Evolutionary conservation across 106 monocot genomes (phyloP), one percentile per base, ranked within the genome.

Genomic region (Dendrobium officinale): DNA sequence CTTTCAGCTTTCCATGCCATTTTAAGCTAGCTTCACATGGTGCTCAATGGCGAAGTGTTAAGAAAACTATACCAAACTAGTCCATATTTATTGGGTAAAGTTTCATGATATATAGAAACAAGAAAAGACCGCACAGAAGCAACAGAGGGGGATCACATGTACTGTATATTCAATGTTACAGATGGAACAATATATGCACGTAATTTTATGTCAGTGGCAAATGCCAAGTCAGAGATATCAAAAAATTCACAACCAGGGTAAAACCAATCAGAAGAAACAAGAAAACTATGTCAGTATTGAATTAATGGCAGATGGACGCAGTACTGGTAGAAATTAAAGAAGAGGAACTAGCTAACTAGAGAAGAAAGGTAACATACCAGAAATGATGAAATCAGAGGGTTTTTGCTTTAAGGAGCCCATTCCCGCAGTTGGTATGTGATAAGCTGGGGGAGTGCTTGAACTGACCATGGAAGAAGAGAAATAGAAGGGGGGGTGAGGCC

Each of bases 141-240:
- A 70, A 70, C 70, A 70, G 33, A 33, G 70, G 33, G 70, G 33
- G 13, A 29, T 70, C 70, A 70, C 37, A 13, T 33, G 70, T 37
- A 70, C 64, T 66, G 64, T 66, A 26, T n/a, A 66, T 66, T n/a
- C 64, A 66, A 24, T 24, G 26, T 66, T 66, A 26, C 26, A 66
- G 26, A 66, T 66, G n/a, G 64, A 66, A 66, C 64, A 66, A 51
- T 51, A 51, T 51, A 7, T 66, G 64, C 72, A 72, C 72, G 72
- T 40, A 29, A 72, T 72, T 72, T 72, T 72, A 72, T 72, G 72
- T 72, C 72, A 33, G 29, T 37, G 15, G 72, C 33, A 9, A 37
- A 33, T 2, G 37, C 72, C 4, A 72, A 27, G 64, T 66, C 64
- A 66, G 64, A 66, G n/a, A 22, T 26, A 66, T 26, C n/a, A 66